A percentile compares a stretch with the other conserved stretches of the same genome.
Conservation (phyloP, 352 stramenopile species). For the Phytopythium mirpurense region DNA sequence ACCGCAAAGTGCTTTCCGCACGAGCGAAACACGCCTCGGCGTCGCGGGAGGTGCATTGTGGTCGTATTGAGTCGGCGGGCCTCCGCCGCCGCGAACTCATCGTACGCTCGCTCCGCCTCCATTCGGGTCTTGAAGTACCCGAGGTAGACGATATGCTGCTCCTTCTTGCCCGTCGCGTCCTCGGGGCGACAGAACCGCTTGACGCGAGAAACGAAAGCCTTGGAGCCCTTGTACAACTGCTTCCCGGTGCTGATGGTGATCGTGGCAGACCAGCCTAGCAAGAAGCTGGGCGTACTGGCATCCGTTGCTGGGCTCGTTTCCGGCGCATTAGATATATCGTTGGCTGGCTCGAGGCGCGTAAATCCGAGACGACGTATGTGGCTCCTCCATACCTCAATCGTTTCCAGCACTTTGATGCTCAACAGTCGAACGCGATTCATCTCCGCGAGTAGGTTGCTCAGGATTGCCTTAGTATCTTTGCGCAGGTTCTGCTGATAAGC, state of each 20-base stretch:
- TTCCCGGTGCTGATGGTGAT: conserved; percentile 65
- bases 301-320: conserved; percentile 9
- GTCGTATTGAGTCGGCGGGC: conserved; percentile 66
- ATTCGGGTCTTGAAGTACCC: conserved; percentile 62
- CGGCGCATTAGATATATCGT: background rate
- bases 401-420: conserved; percentile 67
- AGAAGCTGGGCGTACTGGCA: background rate
- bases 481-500: conserved; percentile 61
- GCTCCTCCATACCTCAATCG: conserved; percentile 53
- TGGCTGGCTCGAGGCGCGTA: conserved; percentile 25
- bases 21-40: conserved; percentile 64
- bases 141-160: conserved; percentile 63
- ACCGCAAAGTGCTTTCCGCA: conserved; percentile 80
- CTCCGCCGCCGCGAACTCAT: conserved; percentile 52
- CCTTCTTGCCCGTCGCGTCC: conserved; percentile 44
- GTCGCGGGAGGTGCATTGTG: conserved; percentile 36
- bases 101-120: conserved; percentile 67
- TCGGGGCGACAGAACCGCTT: conserved; percentile 66
- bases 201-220: conserved; percentile 60
- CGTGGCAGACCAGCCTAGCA: conserved; percentile 58
- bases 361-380: conserved; percentile 51
- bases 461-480: conserved; percentile 31
- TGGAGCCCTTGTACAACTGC: conserved; percentile 65
- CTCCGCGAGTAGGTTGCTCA: conserved; percentile 33
- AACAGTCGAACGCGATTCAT: conserved; percentile 55